These are phyloP conservation scores for Pisolithus marmoratus DNA, from an alignment of 768 basidiomycete genomes.

Conservation along the genomic window DNA sequence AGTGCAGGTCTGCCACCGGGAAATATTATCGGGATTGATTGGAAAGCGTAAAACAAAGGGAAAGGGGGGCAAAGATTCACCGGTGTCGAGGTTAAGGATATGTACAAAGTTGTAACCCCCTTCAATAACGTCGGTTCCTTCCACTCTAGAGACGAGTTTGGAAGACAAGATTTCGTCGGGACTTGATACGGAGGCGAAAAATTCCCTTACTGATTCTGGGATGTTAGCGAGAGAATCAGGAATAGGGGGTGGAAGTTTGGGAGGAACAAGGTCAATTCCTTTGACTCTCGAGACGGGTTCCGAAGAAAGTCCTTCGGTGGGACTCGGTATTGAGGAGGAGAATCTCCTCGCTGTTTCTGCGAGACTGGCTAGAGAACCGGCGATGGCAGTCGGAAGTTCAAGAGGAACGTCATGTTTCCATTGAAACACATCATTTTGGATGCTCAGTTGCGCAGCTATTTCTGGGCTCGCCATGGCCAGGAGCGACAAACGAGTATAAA, in stretches of 20 bases:
- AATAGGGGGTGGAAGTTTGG: neutral
- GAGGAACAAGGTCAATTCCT: no score
- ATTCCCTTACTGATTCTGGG: neutral
- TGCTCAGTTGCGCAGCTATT: no score
- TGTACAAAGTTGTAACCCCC: neutral
- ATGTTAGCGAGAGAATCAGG: neutral
- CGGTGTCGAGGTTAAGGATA: neutral
- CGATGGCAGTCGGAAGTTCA: no score
- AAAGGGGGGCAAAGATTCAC: neutral
- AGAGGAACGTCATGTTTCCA: no score
- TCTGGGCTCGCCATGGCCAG: no score
- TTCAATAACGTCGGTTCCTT: neutral
- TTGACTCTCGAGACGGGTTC: no score
- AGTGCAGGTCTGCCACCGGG: neutral
- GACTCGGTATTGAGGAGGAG: no score
- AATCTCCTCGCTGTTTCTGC: no score
- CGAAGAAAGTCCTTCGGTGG: no score
- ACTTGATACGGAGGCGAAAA: neutral
- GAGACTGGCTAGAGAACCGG: no score
- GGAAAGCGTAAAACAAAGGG: neutral
- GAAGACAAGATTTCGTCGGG: neutral
- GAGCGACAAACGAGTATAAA: no score
- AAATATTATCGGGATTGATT: neutral
- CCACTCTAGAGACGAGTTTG: neutral
- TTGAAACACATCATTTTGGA: no score